A percentile compares a stretch with the other conserved stretches of the same genome.
phyloP scores from a whole-genome alignment of 345 rosid genomes.

The Salix suchowensis region DNA sequence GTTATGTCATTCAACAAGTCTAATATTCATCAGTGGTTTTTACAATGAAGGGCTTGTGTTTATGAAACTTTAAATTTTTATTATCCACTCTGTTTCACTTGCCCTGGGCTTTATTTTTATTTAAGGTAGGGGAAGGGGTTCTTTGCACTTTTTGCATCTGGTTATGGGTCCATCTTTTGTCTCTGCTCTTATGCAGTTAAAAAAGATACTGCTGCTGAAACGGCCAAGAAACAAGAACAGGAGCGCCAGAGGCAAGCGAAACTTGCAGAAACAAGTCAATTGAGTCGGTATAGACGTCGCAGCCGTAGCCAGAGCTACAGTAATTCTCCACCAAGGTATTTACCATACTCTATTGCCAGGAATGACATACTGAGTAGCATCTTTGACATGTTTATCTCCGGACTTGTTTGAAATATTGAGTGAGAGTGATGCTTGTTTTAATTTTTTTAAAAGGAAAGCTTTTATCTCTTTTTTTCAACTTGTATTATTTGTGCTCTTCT shows the following conservation, averaged over 20 bases:
- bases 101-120: neutral
- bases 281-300: conserved; percentile 55
- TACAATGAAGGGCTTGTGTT: neutral
- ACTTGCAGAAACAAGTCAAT: conserved; percentile 81
- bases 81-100: neutral
- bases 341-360: neutral
- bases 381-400: neutral
- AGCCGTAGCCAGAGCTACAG: conserved; percentile 86
- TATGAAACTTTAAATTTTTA: neutral
- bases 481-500: too few relatives aligned
- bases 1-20: neutral
- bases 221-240: conserved; percentile 88
- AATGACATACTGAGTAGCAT: neutral
- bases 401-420: neutral
- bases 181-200: conserved; percentile 52
- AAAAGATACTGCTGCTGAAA: conserved; percentile 90
- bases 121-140: neutral
- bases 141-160: neutral
- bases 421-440: neutral
- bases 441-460: neutral
- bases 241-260: conserved; percentile 87
- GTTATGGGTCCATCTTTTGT: neutral
- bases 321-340: conserved; percentile 81
- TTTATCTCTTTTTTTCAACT: neutral
- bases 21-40: neutral